A percentile compares a stretch with the other conserved stretches of the same genome.
Conservation (phyloP, 257 asterid genomes). For the Avicennia marina region DNA sequence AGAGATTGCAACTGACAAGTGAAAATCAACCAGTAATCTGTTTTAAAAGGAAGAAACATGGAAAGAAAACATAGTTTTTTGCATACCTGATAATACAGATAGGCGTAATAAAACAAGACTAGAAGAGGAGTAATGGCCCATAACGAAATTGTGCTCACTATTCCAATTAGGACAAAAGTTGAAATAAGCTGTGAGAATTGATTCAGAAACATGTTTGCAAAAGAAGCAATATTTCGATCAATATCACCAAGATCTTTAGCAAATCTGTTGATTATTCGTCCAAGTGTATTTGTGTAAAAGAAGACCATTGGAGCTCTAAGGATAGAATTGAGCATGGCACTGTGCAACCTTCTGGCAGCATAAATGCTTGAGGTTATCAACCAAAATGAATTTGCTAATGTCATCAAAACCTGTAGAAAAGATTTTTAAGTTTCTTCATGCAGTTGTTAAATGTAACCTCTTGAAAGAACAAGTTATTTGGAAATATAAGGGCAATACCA, state of each 20-base stretch:
- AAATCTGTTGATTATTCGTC: constrained; percentile 90
- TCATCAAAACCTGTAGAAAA: constrained; percentile 62
- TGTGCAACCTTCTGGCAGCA: constrained; percentile 81
- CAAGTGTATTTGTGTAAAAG: constrained; percentile 96
- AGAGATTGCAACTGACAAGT: neutral
- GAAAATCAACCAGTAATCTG: neutral
- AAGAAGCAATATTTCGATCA: constrained; percentile 82
- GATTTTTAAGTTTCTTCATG: neutral
- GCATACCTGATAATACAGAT: constrained; percentile 90
- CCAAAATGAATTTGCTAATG: constrained; percentile 89
- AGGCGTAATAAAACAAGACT: constrained; percentile 76
- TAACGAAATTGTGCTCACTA: constrained; percentile 90
- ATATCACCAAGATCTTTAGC: constrained; percentile 93
- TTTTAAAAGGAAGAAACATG: neutral
- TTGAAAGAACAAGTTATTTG: neutral
- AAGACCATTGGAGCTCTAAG: constrained; percentile 98
- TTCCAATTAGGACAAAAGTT: constrained; percentile 88
- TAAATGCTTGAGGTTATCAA: constrained; percentile 80
- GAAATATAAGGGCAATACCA: neutral
- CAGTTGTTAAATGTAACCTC: neutral
- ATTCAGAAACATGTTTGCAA: constrained; percentile 68
- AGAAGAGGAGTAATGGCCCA: constrained; percentile 98
- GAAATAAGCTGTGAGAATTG: constrained; percentile 85
- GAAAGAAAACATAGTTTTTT: neutral
- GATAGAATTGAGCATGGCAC: constrained; percentile 68